Evolutionary conservation across 805 yeast genomes (phyloP).

Genomic region (Tetrapisispora namnaoensis): DNA sequence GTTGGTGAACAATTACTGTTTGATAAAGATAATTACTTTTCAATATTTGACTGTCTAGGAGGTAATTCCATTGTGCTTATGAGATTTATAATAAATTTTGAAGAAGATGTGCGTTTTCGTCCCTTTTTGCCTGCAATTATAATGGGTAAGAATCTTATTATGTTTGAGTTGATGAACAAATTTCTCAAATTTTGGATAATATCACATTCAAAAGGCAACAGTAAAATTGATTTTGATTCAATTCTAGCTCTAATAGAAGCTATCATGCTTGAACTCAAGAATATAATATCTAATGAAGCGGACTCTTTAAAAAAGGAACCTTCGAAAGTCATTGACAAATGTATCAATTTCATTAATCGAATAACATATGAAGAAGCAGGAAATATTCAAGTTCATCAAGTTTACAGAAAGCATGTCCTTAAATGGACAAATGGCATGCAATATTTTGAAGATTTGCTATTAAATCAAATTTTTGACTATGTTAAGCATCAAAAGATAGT

Average conservation of each 20-base stretch:
- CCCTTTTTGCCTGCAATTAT: neutral
- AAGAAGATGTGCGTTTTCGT: neutral
- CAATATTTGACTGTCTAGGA: slow-evolving; percentile 28
- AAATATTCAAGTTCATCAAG: slow-evolving; percentile 39
- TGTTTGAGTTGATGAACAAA: slow-evolving; percentile 44
- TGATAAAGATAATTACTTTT: slow-evolving; percentile 39
- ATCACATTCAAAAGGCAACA: slow-evolving; percentile 39
- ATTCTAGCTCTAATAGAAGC: slow-evolving; percentile 40
- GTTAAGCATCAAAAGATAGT: slow-evolving; percentile 68
- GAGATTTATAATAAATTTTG: slow-evolving; percentile 26
- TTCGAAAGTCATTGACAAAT: neutral
- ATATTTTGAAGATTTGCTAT: slow-evolving; percentile 41
- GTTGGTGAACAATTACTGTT: slow-evolving; percentile 58
- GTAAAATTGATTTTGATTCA: slow-evolving; percentile 36
- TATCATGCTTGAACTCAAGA: slow-evolving; percentile 19
- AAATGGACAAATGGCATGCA: slow-evolving; percentile 39
- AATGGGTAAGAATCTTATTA: neutral
- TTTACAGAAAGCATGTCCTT: slow-evolving; percentile 30
- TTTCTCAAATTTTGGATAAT: slow-evolving; percentile 57
- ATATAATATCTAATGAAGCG: slow-evolving; percentile 12
- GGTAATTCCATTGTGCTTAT: slow-evolving; percentile 20
- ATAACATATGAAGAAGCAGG: slow-evolving; percentile 39
- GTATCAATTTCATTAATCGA: neutral
- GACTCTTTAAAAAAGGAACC: neutral
- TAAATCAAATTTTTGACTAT: slow-evolving; percentile 53